A percentile compares a stretch with the other conserved stretches of the same genome.
phyloP scores from a whole-genome alignment of 768 basidiomycete genomes.

The Phlebiopsis flavidoalba region DNA sequence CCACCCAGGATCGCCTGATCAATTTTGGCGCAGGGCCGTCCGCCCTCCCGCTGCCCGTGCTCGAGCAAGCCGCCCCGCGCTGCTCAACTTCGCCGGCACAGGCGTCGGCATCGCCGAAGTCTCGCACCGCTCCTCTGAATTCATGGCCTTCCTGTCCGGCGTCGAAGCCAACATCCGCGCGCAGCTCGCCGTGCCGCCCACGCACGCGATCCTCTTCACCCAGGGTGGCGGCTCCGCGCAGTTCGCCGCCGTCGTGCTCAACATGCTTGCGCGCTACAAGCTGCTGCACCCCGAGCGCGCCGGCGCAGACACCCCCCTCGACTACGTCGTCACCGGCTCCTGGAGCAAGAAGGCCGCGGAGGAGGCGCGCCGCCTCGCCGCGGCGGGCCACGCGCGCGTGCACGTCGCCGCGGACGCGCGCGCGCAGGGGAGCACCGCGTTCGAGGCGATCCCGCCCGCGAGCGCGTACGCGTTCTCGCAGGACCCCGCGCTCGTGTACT shows the following conservation, averaged over 20 bases:
- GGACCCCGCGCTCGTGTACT: slow-evolving; percentile 90
- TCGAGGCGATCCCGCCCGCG: slow-evolving; percentile 76
- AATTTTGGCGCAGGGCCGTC: slow-evolving; percentile 98
- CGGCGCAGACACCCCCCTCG: slow-evolving; percentile 54
- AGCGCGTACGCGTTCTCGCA: slow-evolving; percentile 68
- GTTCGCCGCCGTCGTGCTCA: slow-evolving; percentile 89
- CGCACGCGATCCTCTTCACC: slow-evolving; percentile 85
- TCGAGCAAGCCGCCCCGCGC: slow-evolving; percentile 77
- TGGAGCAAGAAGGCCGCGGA: slow-evolving; percentile 87
- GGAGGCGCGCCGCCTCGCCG: slow-evolving; percentile 69
- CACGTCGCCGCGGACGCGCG: slow-evolving; percentile 73
- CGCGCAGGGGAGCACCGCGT: slow-evolving; percentile 52
- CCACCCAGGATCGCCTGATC: slow-evolving; percentile 42
- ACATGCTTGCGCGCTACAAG: slow-evolving; percentile 84
- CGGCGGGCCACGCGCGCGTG: slow-evolving; percentile 42
- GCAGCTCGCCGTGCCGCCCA: slow-evolving; percentile 77
- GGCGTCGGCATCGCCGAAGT: slow-evolving; percentile 97
- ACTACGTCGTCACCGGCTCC: slow-evolving; percentile 90
- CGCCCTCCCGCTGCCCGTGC: slow-evolving; percentile 80
- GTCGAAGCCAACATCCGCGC: slow-evolving; percentile 64
- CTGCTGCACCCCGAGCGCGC: slow-evolving; percentile 58
- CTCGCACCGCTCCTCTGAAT: slow-evolving; percentile 92
- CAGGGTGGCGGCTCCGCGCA: slow-evolving; percentile 93
- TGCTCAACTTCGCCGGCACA: slow-evolving; percentile 87
- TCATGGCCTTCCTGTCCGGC: slow-evolving; percentile 59